Evolutionary conservation across 192 early-diverging fungal species (phyloP).

Genomic region (Backusella sp.): DNA sequence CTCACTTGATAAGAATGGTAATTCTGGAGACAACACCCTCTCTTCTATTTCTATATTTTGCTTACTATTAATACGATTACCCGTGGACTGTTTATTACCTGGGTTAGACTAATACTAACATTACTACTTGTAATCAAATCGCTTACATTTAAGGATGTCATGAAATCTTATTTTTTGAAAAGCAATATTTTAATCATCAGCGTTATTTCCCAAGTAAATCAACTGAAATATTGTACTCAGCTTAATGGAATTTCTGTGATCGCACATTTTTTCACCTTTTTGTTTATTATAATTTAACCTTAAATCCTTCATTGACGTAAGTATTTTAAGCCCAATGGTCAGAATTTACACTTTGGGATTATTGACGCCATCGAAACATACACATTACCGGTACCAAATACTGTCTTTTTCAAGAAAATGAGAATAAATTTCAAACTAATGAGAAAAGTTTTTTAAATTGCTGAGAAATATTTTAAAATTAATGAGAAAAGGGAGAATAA

Average conservation of each 20-base stretch:
- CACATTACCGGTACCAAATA: neutral
- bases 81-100: neutral
- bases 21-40: neutral
- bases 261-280: neutral
- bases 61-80: neutral
- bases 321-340: conserved; percentile 36
- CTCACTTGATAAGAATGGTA: neutral
- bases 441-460: too few relatives aligned
- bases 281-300: neutral
- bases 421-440: too few relatives aligned
- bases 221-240: too few relatives aligned
- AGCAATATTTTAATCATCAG: too few relatives aligned
- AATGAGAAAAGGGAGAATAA: too few relatives aligned
- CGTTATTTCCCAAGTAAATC: too few relatives aligned
- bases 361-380: conserved; percentile 87
- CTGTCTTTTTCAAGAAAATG: too few relatives aligned
- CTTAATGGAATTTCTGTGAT: neutral
- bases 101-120: neutral
- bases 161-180: neutral
- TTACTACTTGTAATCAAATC: neutral
- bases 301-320: neutral
- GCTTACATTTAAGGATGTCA: neutral
- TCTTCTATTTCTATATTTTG: neutral
- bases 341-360: conserved; percentile 88
- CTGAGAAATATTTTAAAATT: too few relatives aligned